Conservation (phyloP, 306 rosid species). For the Sechiopsis laciniata region DNA sequence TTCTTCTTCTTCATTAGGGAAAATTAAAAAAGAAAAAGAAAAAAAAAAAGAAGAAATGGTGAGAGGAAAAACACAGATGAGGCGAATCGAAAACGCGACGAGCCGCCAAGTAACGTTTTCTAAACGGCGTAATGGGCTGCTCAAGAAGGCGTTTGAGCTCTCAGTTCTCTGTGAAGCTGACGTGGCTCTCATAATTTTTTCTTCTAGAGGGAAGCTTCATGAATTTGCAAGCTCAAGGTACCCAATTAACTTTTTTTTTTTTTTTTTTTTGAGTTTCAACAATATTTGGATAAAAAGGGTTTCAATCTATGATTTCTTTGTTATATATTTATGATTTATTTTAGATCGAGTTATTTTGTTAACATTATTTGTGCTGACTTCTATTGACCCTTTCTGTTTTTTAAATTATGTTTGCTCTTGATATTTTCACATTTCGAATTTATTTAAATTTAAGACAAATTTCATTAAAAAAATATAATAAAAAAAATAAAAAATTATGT, state of each 20-base stretch:
- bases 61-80: constrained; percentile 86
- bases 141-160: constrained; percentile 88
- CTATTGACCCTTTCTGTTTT: no score
- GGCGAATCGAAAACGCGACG: constrained; percentile 82
- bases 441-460: no score
- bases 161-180: constrained; percentile 76
- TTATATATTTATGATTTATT: no score
- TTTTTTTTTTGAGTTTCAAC: no score
- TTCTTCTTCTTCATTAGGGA: neutral
- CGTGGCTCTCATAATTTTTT: constrained; percentile 41
- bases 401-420: no score
- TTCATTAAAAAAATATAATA: no score
- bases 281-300: no score
- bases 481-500: no score
- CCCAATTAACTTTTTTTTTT: no score
- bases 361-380: no score
- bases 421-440: neutral
- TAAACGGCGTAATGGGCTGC: constrained; percentile 67
- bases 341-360: no score
- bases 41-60: constrained; percentile 42
- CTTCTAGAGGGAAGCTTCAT: constrained; percentile 46
- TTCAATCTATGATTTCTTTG: no score
- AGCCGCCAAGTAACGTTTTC: constrained; percentile 86
- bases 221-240: constrained; percentile 55
- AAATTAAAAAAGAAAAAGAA: neutral